A percentile compares a stretch with the other conserved stretches of the same genome.
These are phyloP conservation scores for Calonectria henricotiae DNA, from an alignment of 2,329 filamentous ascomycete species.

Conservation along the genomic window DNA sequence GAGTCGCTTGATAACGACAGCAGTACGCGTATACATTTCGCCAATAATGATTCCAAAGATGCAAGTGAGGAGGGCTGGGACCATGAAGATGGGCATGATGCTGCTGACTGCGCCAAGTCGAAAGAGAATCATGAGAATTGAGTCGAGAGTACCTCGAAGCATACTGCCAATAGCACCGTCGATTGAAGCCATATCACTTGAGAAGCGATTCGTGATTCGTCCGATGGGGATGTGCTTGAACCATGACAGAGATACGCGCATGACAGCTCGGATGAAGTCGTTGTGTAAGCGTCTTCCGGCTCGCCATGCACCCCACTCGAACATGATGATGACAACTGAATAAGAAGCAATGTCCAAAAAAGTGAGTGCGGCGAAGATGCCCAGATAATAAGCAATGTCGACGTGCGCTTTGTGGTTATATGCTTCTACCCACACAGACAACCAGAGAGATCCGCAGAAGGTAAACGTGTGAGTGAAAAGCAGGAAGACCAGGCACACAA, in stretches of 20 bases:
- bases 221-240: slow-evolving; percentile 70
- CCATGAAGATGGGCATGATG: slow-evolving; percentile 69
- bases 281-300: slow-evolving; percentile 70
- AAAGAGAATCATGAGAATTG: slow-evolving; percentile 62
- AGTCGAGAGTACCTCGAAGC: slow-evolving; percentile 63
- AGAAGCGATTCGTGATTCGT: slow-evolving; percentile 71
- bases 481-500: slow-evolving; percentile 59
- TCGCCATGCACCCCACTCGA: slow-evolving; percentile 72
- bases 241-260: slow-evolving; percentile 72
- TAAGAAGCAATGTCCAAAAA: slow-evolving; percentile 63
- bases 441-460: slow-evolving; percentile 65
- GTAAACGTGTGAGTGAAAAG: slow-evolving; percentile 62
- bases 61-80: slow-evolving; percentile 65
- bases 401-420: slow-evolving; percentile 63
- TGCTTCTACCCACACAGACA: slow-evolving; percentile 71
- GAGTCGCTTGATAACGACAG: slow-evolving; percentile 65
- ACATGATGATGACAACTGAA: slow-evolving; percentile 63
- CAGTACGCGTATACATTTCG: slow-evolving; percentile 69
- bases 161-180: slow-evolving; percentile 66
- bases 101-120: slow-evolving; percentile 66
- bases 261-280: slow-evolving; percentile 68
- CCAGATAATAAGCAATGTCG: slow-evolving; percentile 68
- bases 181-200: slow-evolving; percentile 72
- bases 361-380: slow-evolving; percentile 67
- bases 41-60: slow-evolving; percentile 64